Conservation (phyloP, 108 stramenopile species). For the Skeletonema potamos region DNA sequence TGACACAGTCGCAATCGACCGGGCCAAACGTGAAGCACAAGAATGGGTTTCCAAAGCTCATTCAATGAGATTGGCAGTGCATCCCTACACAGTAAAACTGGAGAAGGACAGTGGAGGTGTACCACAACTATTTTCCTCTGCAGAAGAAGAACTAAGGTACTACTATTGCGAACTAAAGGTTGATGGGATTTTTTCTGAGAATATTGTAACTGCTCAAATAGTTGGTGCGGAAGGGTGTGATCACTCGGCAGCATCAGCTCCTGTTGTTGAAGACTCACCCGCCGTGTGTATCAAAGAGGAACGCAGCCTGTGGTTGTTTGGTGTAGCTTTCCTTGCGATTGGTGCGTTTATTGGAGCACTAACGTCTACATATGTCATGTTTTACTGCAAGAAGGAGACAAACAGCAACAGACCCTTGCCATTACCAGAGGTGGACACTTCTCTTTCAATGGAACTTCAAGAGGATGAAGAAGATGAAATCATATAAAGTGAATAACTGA, state of each 20-base stretch:
- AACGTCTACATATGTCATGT: background rate
- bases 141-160: slow-evolving; percentile 48
- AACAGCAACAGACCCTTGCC: background rate
- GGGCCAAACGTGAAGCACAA: slow-evolving; percentile 13
- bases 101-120: slow-evolving; percentile 32
- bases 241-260: background rate
- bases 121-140: slow-evolving; percentile 20
- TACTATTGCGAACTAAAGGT: slow-evolving; percentile 46
- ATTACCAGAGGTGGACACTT: slow-evolving; percentile 24
- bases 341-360: slow-evolving; percentile 17
- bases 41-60: slow-evolving; percentile 37
- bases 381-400: slow-evolving; percentile 1
- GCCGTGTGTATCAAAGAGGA: slow-evolving; percentile 20
- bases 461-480: slow-evolving; percentile 11
- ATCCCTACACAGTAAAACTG: slow-evolving; percentile 51
- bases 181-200: slow-evolving; percentile 55
- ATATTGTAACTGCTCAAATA: slow-evolving; percentile 36
- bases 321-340: slow-evolving; percentile 23
- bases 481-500: background rate
- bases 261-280: background rate
- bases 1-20: slow-evolving; percentile 5
- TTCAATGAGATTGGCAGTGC: slow-evolving; percentile 45
- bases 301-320: slow-evolving; percentile 26
- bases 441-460: slow-evolving; percentile 1
- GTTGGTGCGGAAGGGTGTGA: slow-evolving; percentile 23